Evolutionary conservation across 1,284 basidiomycete species (phyloP), one percentile per base, ranked within the genome.

Genomic region (Cutaneotrichosporon sp.): DNA sequence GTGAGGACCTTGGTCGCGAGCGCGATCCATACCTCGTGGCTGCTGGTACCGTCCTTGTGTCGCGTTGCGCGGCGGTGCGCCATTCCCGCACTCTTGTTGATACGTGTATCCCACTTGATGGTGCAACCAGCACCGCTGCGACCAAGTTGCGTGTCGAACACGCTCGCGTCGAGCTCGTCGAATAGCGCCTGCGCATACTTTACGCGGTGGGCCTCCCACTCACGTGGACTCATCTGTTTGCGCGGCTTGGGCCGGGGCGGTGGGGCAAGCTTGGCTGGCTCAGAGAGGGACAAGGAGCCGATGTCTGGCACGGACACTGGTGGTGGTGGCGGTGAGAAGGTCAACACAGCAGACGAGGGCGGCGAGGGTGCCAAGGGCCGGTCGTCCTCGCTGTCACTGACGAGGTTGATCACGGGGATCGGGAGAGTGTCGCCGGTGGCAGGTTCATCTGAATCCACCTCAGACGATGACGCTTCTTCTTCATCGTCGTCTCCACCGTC

Each of bases 11-110:
- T 78, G 34, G 66, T 69, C 5, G 73, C 73, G 16, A 77, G 67
- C 49, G 69, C 69, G 58, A 80, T 74, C 65, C 59, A 71, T 60
- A 58, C 55, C 36, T 14, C 38, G 36, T 47, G 32, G 22, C 7
- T 56, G 60, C 51, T 57, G 7, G 31, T 64, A 10, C 67, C 69
- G 56, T 69, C 68, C 5, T 36, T 50, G 30, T 63, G 53, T 42
- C 32, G 18, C 38, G 36, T 31, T 72, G 68, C 50, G 31, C 65
- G 70, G 32, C 65, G 63, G 52, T 70, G 65, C 4, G 79, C 79
- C 18, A 70, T 71, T 8, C 79, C 79, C 16, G 79, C 79, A 9
- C 77, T 78, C 0, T 74, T 78, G 69, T 77, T 68, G 50, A 81
- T 59, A 30, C 77, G 67, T 42, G 72, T 73, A 56, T 70, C 74